Percentiles rank a stretch among this genome's conserved stretches.
Evolutionary conservation across 306 rosid species (phyloP).

Genomic region (Rosa multiflora): DNA sequence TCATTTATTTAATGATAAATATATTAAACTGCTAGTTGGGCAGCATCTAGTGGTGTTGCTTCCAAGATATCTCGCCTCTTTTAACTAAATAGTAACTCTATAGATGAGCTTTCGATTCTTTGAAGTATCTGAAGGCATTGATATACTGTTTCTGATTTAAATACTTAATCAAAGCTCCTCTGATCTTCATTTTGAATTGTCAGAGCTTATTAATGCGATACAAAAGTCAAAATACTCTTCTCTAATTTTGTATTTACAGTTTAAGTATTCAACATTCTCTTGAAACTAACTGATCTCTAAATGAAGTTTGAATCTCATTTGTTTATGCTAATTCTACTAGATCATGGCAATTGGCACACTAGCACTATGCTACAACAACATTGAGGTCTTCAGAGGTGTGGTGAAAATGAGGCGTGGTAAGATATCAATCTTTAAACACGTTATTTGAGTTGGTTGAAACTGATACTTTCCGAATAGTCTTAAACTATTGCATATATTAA

Average conservation of each 20-base stretch:
- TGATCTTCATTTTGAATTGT: not conserved
- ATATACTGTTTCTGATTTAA: not conserved
- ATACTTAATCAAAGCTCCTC: not conserved
- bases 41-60: not conserved
- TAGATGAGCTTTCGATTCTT: not conserved
- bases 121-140: not conserved
- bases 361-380: slow-evolving; percentile 87
- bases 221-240: not conserved
- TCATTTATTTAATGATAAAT: not conserved
- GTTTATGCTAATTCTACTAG: slow-evolving; percentile 41
- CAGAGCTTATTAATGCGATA: not conserved
- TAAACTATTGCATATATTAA: slow-evolving; percentile 8
- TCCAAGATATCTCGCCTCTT: not conserved
- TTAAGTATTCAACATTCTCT: too few species aligned
- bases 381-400: slow-evolving; percentile 88
- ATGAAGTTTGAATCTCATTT: slow-evolving; percentile 26
- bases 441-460: slow-evolving; percentile 21
- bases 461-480: slow-evolving; percentile 14
- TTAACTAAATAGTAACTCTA: not conserved
- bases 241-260: not conserved
- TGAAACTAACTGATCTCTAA: slow-evolving; percentile 2
- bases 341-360: slow-evolving; percentile 96
- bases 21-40: not conserved
- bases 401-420: slow-evolving; percentile 98
- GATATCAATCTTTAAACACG: slow-evolving; percentile 26